phyloP scores from a whole-genome alignment of 768 basidiomycete species.

The Xerocomellus intermedius region DNA sequence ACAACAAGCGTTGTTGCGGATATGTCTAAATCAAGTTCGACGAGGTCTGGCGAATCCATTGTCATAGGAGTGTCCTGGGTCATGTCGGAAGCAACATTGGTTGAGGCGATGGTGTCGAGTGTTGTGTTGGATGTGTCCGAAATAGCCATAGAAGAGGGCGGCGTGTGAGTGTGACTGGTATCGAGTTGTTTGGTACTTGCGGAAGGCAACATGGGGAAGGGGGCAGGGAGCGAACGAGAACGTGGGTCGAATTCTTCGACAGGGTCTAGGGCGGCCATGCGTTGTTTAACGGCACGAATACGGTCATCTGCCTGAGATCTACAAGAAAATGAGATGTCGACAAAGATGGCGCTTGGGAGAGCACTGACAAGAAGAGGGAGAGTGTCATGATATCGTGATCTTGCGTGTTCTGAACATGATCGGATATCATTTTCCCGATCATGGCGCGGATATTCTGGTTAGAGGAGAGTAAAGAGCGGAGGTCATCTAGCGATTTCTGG shows the following conservation, averaged over 20 bases:
- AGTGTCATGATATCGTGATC: slow-evolving; percentile 40
- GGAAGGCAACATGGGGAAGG: slow-evolving; percentile 1
- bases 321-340: background rate
- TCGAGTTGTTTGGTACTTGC: slow-evolving; percentile 1
- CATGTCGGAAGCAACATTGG: background rate
- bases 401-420: slow-evolving; percentile 22
- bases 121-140: slow-evolving; percentile 19
- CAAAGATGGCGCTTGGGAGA: background rate
- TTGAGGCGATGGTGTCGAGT: background rate
- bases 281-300: slow-evolving; percentile 37
- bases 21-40: slow-evolving; percentile 24
- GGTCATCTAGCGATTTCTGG: slow-evolving; percentile 31
- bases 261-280: slow-evolving; percentile 25
- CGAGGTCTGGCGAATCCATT: slow-evolving; percentile 11
- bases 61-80: slow-evolving; percentile 3
- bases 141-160: slow-evolving; percentile 13
- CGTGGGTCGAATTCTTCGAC: background rate
- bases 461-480: slow-evolving; percentile 23
- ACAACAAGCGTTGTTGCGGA: slow-evolving; percentile 21
- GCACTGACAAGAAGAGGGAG: slow-evolving; percentile 40
- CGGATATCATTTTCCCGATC: slow-evolving; percentile 25
- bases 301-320: slow-evolving; percentile 40
- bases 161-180: slow-evolving; percentile 11
- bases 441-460: slow-evolving; percentile 17
- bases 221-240: background rate